Percentiles rank a stretch among this genome's conserved stretches.
Evolutionary conservation across 495 filamentous ascomycete species (phyloP).

Genomic region (Neurospora sp.): DNA sequence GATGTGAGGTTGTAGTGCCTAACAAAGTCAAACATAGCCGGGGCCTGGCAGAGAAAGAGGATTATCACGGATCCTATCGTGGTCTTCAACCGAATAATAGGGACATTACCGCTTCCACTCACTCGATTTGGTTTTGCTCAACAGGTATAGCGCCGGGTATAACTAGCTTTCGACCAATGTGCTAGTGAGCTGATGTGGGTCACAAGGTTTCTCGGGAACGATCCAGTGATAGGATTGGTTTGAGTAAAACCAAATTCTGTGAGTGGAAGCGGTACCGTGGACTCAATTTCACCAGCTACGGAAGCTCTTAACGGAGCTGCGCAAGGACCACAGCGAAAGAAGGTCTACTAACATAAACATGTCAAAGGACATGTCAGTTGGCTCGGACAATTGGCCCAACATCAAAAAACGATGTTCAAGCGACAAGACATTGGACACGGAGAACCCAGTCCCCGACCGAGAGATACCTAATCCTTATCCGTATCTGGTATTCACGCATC

Average conservation of each 20-base stretch:
- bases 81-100: background rate
- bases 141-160: no score
- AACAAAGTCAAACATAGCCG: background rate
- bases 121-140: no score
- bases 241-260: no score
- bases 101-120: no score
- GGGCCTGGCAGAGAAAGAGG: background rate
- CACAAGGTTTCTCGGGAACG: no score
- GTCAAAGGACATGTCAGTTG: background rate
- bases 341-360: background rate
- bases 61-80: background rate
- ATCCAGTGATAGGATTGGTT: no score
- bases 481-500: background rate
- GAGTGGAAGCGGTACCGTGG: no score
- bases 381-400: background rate
- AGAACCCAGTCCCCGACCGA: background rate
- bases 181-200: no score
- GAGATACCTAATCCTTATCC: background rate
- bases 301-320: background rate
- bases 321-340: background rate
- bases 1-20: background rate
- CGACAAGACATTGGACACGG: background rate
- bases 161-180: no score
- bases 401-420: background rate
- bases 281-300: background rate